Conservation (phyloP, 768 basidiomycete species). For the Boletellus ananas region DNA sequence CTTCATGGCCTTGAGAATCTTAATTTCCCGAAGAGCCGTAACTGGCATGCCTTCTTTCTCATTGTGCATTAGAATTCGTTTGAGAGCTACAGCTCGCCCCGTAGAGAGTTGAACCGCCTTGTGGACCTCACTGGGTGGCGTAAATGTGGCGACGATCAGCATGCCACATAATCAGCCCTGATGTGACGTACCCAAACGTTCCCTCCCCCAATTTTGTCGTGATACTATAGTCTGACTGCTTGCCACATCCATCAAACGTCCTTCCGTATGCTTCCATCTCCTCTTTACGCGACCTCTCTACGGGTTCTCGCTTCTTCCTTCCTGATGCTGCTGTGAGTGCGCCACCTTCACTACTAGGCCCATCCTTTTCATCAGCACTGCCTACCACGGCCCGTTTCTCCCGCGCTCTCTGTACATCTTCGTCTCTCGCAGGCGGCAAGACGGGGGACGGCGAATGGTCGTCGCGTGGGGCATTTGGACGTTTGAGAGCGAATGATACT, state of each 20-base stretch:
- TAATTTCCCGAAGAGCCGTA: conserved; percentile 94
- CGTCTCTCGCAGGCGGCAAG: conserved; percentile 29
- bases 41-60: conserved; percentile 97
- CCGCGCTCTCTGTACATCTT: conserved; percentile 23
- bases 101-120: conserved; percentile 70
- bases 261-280: conserved; percentile 68
- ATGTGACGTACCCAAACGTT: conserved; percentile 82
- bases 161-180: background rate
- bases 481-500: conserved; percentile 42
- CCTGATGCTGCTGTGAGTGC: background rate
- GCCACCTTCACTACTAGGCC: conserved; percentile 1
- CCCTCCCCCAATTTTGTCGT: conserved; percentile 93
- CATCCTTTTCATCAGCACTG: conserved; percentile 7
- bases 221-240: conserved; percentile 71
- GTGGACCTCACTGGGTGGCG: conserved; percentile 72
- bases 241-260: conserved; percentile 64
- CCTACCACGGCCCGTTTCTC: conserved; percentile 21
- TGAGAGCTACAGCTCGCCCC: conserved; percentile 73
- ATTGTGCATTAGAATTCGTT: conserved; percentile 94
- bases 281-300: conserved; percentile 55
- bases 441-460: conserved; percentile 44
- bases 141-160: conserved; percentile 6
- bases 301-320: conserved; percentile 39
- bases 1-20: conserved; percentile 85
- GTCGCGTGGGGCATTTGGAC: conserved; percentile 45